Conservation (phyloP, 2,329 filamentous ascomycete genomes). For the Beauveria asiatica region DNA sequence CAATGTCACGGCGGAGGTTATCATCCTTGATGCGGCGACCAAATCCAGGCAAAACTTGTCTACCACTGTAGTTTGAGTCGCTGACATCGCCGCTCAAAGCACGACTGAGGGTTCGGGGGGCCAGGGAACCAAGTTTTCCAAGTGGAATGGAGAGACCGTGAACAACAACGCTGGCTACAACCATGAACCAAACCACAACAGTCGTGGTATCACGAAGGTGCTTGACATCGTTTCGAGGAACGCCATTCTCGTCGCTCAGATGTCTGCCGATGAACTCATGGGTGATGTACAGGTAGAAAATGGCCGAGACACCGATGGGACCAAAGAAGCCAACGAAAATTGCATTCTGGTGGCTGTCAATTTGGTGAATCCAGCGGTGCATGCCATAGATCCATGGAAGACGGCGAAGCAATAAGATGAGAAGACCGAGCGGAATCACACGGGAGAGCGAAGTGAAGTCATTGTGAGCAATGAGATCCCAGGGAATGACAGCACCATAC, state of each 20-base stretch:
- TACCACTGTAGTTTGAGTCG: not conserved
- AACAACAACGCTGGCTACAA: slow-evolving; percentile 75
- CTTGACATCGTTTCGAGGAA: slow-evolving; percentile 55
- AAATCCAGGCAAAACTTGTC: not conserved
- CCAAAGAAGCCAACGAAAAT: slow-evolving; percentile 89
- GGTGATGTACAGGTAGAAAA: slow-evolving; percentile 82
- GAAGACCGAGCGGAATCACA: slow-evolving; percentile 62
- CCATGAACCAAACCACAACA: slow-evolving; percentile 78
- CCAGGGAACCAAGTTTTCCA: slow-evolving; percentile 54
- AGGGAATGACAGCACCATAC: slow-evolving; percentile 81
- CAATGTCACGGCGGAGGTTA: not conserved
- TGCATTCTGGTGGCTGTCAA: slow-evolving; percentile 65
- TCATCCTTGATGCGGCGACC: slow-evolving; percentile 11
- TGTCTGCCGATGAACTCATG: slow-evolving; percentile 58
- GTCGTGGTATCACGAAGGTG: slow-evolving; percentile 57
- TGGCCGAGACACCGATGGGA: slow-evolving; percentile 79
- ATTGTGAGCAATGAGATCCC: slow-evolving; percentile 60
- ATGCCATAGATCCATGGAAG: slow-evolving; percentile 67
- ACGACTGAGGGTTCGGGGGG: slow-evolving; percentile 51
- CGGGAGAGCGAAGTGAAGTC: slow-evolving; percentile 64
- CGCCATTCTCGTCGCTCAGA: slow-evolving; percentile 46
- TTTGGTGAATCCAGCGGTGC: slow-evolving; percentile 70
- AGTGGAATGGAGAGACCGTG: slow-evolving; percentile 77
- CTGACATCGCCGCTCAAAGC: slow-evolving; percentile 10
- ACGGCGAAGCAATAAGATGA: slow-evolving; percentile 69